Base-by-base conservation (phyloP, 164 flowering plant genomes). In the Kalanchoe fedtschenkoi region DNA sequence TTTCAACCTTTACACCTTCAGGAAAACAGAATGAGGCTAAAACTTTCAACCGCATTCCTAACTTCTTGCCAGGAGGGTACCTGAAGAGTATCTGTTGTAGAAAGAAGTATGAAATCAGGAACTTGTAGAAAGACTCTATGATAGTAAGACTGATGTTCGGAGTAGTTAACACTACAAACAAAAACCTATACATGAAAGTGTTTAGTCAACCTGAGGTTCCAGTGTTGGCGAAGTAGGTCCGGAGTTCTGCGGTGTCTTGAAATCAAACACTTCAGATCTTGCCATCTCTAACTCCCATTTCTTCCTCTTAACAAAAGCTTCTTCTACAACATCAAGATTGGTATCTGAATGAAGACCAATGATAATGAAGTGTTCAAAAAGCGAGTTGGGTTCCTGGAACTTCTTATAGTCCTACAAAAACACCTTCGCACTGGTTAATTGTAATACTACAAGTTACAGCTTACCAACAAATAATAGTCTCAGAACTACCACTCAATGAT, bases 1-100 rank as follows among this genome's bases (percentile, higher is more conserved):
- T 71, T 58, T 71, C 58, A 42, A 91, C 98, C 98, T 89, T 78
- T 30, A 92, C 83, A 57, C 95, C 96, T 65, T 63, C 87, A 67
- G 98, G 96, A 59, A 92, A 92, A 77, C 96, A 88, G 65, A 92
- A 92, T n/a, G 91, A 72, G 53, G 90, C 79, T 65, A 92, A 72
- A 78, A 89, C 96, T 72, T 81, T 81, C 34, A 67, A 56, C 30
- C 81, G 83, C 81, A 89, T 61, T 30, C 82, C 69, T 68, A 88
- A 62, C 72, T 70, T 82, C 84, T 85, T 88, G 62, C 83, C 83
- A 65, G 85, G 91, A 72, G 98, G 98, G 75, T 89, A 92, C 68
- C 75, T 80, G 61, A 86, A 92, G 42, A 92, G 86, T 61, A 92
- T 74, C 96, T 92, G 84, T 69, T 32, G 10, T 34, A 24, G 6